Conservation (phyloP, 1,284 basidiomycete species). For the Trichosporon asahii region DNA sequence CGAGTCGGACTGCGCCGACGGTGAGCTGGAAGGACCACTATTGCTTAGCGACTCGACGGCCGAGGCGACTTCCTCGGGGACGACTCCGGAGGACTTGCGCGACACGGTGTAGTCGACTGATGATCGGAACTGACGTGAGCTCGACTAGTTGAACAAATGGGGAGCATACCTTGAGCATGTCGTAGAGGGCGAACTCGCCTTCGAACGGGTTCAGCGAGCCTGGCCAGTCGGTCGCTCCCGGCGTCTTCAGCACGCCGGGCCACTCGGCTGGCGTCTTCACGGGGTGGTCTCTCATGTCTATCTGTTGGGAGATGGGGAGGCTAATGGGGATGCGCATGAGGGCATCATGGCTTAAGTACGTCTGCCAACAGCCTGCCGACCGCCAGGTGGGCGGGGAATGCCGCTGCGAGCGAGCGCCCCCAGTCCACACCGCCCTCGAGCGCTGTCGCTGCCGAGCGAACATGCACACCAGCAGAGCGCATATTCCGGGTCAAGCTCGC, state of each 20-base stretch:
- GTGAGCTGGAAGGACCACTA: background rate
- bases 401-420: no score
- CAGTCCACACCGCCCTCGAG: no score
- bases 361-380: no score
- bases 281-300: background rate
- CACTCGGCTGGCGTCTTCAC: background rate
- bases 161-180: background rate
- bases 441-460: no score
- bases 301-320: background rate
- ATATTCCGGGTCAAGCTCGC: no score
- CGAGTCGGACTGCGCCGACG: background rate
- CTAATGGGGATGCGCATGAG: background rate
- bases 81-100: background rate
- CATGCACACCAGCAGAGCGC: no score
- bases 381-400: no score
- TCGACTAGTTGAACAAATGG: no score
- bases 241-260: background rate
- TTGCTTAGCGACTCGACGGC: background rate
- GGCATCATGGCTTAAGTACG: background rate
- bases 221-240: background rate
- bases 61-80: background rate
- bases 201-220: background rate
- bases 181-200: background rate
- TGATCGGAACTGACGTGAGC: background rate
- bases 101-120: background rate